Base-by-base conservation (phyloP, 768 basidiomycete genomes). In the Lactarius quietus region DNA sequence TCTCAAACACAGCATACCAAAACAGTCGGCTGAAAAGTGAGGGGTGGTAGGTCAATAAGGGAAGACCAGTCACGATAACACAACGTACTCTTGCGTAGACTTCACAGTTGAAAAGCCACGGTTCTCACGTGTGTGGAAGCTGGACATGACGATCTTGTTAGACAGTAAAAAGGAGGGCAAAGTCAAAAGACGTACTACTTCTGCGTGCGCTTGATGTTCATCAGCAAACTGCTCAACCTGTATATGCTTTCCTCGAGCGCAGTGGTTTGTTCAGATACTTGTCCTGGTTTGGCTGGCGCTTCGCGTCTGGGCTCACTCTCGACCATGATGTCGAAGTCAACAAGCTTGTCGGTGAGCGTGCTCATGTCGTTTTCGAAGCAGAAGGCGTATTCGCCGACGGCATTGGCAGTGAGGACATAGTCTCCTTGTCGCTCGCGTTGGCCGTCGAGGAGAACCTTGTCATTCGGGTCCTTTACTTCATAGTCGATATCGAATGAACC, bases 291-390 rank as follows among this genome's bases (percentile, higher is more conserved):
- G 10, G 90, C 92, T 3, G 95, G 92, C 3, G 94, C 83, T 72
- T 94, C 89, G 58, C 93, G 81, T 58, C 97, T 82, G 2, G 97
- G 97, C 74, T 98, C 96, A 66, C 90, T 94, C 82, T 99, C 97
- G 55, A 94, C 93, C 94, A 98, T 95, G 77, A 99, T 98, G 76
- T 93, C 90, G 74, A 94, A 91, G 78, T 94, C 92, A 72, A 99
- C 84, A 55, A 98, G 84, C 76, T 98, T 98, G 78, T 94, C 93
- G 15, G 92, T 90, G 69, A 97, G 82, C 5, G 93, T 92, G 29
- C 90, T 92, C 83, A 96, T 96, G 80, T 98, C 95, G 75, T 99
- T 99, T 74, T 94, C 92, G 75, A 98, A 97, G 79, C 96, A 98
- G 81, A 99, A 98, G 6, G 95, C 75, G 74, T 93, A 94, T 83